Evolutionary conservation across 2,329 filamentous ascomycete genomes (phyloP).

Genomic region (Talaromyces verruculosus): DNA sequence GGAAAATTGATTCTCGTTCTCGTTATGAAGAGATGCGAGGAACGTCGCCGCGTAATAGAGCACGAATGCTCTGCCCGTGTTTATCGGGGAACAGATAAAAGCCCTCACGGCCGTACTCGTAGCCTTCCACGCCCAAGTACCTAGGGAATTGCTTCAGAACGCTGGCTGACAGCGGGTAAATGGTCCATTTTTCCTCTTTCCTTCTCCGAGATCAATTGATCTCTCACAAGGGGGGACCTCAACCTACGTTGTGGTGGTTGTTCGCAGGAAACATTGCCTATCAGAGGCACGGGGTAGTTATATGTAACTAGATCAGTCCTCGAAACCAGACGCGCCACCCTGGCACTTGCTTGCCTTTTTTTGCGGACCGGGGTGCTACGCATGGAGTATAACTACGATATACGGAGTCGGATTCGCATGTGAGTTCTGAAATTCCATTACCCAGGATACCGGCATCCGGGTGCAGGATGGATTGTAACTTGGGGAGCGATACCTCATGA

Average conservation of each 20-base stretch:
- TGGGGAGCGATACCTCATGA: neutral
- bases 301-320: neutral
- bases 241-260: too few species aligned
- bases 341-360: too few species aligned
- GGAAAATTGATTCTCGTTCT: neutral
- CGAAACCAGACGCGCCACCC: too few species aligned
- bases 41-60: neutral
- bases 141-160: neutral
- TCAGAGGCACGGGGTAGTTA: neutral
- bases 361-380: too few species aligned
- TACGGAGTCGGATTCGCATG: neutral
- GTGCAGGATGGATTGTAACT: too few species aligned
- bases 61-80: neutral
- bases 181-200: neutral
- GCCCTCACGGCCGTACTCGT: neutral
- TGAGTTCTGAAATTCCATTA: too few species aligned
- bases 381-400: too few species aligned
- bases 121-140: neutral
- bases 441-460: too few species aligned
- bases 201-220: neutral
- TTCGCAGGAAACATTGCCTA: neutral
- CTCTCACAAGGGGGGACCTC: too few species aligned
- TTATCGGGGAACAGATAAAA: neutral
- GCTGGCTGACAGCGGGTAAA: neutral
- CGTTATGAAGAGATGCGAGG: neutral